Evolutionary conservation across 2,329 filamentous ascomycete species (phyloP).

Genomic region (Paecilomyces formosus): DNA sequence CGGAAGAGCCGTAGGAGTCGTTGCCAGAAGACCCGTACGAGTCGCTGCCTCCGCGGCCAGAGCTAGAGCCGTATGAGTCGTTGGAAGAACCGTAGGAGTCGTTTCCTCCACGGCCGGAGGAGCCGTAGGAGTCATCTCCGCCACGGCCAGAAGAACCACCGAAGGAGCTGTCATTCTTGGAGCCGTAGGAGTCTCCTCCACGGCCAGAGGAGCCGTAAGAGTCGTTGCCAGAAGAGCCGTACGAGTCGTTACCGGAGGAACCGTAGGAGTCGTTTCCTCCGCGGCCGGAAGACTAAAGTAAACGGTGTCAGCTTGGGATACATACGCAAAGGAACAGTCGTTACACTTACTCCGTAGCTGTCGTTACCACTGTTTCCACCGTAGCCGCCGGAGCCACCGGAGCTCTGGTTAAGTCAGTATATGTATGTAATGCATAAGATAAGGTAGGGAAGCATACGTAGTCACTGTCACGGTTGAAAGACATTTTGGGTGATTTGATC

Average conservation of each 20-base stretch:
- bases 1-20: background rate
- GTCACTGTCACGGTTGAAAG: conserved; percentile 9
- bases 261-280: background rate
- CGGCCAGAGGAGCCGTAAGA: background rate
- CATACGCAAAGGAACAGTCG: background rate
- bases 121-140: background rate
- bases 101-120: background rate
- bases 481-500: conserved; percentile 7
- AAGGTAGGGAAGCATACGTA: conserved; percentile 7
- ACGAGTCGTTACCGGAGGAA: background rate
- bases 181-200: background rate
- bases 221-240: background rate
- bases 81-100: background rate
- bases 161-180: background rate
- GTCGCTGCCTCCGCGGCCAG: background rate
- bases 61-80: background rate
- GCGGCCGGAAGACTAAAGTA: background rate
- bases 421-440: conserved; percentile 1
- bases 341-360: conserved; percentile 11
- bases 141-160: background rate
- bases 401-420: conserved; percentile 8
- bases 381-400: conserved; percentile 11
- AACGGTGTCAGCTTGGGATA: background rate
- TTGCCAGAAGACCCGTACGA: background rate
- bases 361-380: conserved; percentile 8